These are phyloP conservation scores for Lecanosticta acicola DNA, from an alignment of 2,329 filamentous ascomycete species.

Conservation along the genomic window DNA sequence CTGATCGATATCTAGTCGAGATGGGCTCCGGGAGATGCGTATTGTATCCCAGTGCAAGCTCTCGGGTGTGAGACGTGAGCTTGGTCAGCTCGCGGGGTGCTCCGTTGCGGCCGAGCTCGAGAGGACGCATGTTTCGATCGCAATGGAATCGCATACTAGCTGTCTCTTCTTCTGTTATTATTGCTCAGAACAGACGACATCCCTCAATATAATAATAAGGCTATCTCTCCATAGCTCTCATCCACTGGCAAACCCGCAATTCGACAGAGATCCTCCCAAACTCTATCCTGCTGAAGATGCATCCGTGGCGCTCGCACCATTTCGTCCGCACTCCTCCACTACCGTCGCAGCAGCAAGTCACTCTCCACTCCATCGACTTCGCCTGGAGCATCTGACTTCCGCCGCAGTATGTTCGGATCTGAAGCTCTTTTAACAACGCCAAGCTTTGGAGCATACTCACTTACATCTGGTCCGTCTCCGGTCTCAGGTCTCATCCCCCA, in stretches of 20 bases:
- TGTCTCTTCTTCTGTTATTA: too few species aligned
- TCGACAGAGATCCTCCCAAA: not conserved
- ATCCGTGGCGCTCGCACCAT: not conserved
- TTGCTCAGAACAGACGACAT: too few species aligned
- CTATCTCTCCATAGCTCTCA: not conserved
- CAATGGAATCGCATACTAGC: too few species aligned
- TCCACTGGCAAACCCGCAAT: not conserved
- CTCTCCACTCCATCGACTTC: not conserved
- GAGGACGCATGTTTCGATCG: too few species aligned
- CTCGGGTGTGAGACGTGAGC: too few species aligned
- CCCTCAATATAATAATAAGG: not conserved
- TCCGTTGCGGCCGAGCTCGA: too few species aligned
- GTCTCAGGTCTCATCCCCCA: slow-evolving; percentile 2
- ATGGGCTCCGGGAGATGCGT: too few species aligned
- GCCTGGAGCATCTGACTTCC: too few species aligned
- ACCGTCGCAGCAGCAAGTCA: not conserved
- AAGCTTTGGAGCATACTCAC: too few species aligned
- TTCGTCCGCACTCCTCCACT: not conserved
- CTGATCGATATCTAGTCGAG: too few species aligned
- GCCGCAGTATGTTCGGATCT: not conserved
- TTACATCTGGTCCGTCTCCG: not conserved
- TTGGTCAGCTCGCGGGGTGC: too few species aligned
- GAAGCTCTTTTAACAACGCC: not conserved
- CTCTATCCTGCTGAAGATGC: not conserved
- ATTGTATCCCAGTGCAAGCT: too few species aligned